Evolutionary conservation across 345 rosid genomes (phyloP), one percentile per base, ranked within the genome.

Genomic region (Syzygium oleosum): DNA sequence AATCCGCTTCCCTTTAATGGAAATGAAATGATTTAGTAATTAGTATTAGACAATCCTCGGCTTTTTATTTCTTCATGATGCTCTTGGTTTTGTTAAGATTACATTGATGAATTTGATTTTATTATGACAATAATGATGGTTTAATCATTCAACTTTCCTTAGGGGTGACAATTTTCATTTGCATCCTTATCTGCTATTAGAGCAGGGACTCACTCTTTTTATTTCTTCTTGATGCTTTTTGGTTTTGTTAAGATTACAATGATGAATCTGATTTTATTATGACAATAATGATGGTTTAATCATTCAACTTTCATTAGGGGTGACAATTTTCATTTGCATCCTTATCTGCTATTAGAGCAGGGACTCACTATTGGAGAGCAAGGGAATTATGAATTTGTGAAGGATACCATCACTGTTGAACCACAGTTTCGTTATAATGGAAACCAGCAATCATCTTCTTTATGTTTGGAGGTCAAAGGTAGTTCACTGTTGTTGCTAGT

Each of bases 291-390:
- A 73, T 73, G 14, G 89, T 49, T 55, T 80, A 16, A 56, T 38
- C 49, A 34, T 73, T 41, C 80, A 38, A 73, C 25, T 38, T 73
- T 19, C 49, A 49, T 68, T 19, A 38, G 49, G 80, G 80, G 56
- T 90, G 88, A 61, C 79, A 87, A 59, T 73, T 38, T 73, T 73
- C 80, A 84, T 84, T 73, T 6, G 87, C 87, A 51, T 89, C 87
- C 91, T 93, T 93, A 91, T 91, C 93, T 55, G 84, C 77, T 80
- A 22, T 86, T 86, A 92, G 94, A 93, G 90, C 93, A 89, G 88
- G 88, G 89, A 86, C 77, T 88, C 17, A 87, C 91, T 27, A 87
- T 84, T 89, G 89, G 63, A 68, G 90, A 88, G 85, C 91, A 85
- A 87, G 91, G 87, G 87, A 89, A 88, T 84, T 88, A 85, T 19